Percentiles rank a stretch among this genome's conserved stretches.
Evolutionary conservation across 2,329 filamentous ascomycete genomes (phyloP).

Genomic region (Paramyrothecium sp.): DNA sequence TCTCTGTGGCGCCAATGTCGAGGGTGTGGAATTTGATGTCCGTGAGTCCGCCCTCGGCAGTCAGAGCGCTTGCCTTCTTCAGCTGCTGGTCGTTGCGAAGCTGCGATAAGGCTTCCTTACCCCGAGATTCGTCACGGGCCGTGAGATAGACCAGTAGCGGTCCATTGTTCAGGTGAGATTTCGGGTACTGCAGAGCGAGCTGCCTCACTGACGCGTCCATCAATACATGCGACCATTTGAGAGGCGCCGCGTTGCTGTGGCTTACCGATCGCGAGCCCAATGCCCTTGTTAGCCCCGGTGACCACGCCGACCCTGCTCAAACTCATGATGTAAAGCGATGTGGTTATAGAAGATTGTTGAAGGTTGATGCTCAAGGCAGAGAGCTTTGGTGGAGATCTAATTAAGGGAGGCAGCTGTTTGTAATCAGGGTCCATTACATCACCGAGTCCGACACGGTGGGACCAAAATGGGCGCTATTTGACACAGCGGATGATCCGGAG

Average conservation of each 20-base stretch:
- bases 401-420: too few relatives aligned
- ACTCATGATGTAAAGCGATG: not conserved
- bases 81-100: not conserved
- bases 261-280: slow-evolving; percentile 1
- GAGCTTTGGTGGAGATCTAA: too few relatives aligned
- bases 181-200: slow-evolving; percentile 2
- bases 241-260: not conserved
- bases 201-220: not conserved
- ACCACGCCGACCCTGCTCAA: not conserved
- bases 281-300: slow-evolving; percentile 1
- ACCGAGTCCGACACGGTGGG: too few relatives aligned
- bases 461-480: too few relatives aligned
- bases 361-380: too few relatives aligned
- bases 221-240: not conserved
- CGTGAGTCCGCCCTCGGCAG: not conserved
- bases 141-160: not conserved
- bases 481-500: too few relatives aligned
- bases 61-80: not conserved
- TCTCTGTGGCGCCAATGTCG: not conserved
- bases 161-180: not conserved
- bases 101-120: not conserved
- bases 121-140: not conserved
- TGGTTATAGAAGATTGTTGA: too few relatives aligned
- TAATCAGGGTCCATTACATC: too few relatives aligned
- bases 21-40: not conserved